These are phyloP conservation scores for Glycine latifolia DNA, from an alignment of 306 rosid species.

Conservation along the genomic window DNA sequence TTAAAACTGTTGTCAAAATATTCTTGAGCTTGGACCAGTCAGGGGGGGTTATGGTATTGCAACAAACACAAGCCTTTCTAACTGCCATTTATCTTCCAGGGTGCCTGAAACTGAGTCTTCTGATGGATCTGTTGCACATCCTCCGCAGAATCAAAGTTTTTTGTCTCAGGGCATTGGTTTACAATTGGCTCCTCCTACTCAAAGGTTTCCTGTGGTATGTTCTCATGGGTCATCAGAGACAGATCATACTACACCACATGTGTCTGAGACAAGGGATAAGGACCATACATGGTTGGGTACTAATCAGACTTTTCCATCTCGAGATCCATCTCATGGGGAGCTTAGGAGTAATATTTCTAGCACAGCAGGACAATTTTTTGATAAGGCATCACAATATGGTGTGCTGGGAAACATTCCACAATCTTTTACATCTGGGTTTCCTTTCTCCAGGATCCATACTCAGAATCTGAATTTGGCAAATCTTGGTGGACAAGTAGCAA, in stretches of 20 bases:
- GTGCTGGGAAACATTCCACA: conserved; percentile 59
- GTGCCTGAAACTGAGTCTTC: conserved; percentile 74
- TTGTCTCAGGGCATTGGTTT: conserved; percentile 83
- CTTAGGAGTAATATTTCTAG: conserved; percentile 58
- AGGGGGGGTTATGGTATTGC: conserved; percentile 48
- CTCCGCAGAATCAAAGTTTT: conserved; percentile 65
- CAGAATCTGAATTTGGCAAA: conserved; percentile 66
- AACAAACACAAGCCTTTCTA: conserved; percentile 62
- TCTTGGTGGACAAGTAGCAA: conserved; percentile 57
- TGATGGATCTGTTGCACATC: conserved; percentile 73
- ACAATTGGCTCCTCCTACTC: conserved; percentile 94
- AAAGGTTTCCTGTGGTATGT: conserved; percentile 60
- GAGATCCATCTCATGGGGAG: conserved; percentile 69
- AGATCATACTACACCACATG: conserved; percentile 50
- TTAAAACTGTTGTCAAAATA: conserved; percentile 66
- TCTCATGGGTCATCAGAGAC: conserved; percentile 63
- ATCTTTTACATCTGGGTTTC: conserved; percentile 62
- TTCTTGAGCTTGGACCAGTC: conserved; percentile 71
- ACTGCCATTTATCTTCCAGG: conserved; percentile 67
- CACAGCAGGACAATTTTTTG: conserved; percentile 58
- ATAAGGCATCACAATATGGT: conserved; percentile 58
- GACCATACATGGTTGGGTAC: conserved; percentile 60
- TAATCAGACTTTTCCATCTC: conserved; percentile 56
- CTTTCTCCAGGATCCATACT: conserved; percentile 63
- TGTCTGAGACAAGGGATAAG: conserved; percentile 65